Percentiles rank a stretch among this genome's conserved stretches.
These are phyloP conservation scores for Skeletonema tropicum DNA, from an alignment of 108 stramenopile genomes.

Conservation along the genomic window DNA sequence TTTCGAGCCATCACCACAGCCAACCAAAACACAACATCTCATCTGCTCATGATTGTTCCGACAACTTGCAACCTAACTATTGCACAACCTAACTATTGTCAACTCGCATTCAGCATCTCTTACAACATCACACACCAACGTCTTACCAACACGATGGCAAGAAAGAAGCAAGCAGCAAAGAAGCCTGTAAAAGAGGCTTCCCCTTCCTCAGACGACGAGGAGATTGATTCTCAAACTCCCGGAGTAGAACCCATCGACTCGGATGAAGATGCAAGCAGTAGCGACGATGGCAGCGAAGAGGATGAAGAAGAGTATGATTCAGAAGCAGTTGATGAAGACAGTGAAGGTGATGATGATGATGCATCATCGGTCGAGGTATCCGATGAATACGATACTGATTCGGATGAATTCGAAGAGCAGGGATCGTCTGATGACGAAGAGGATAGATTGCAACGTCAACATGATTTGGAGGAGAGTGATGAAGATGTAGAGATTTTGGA, in stretches of 20 bases:
- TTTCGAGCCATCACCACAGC: background rate
- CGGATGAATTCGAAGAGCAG: constrained; percentile 87
- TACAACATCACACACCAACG: background rate
- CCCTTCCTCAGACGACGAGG: constrained; percentile 15
- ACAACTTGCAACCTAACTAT: background rate
- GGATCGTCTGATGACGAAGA: constrained; percentile 88
- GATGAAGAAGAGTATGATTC: constrained; percentile 40
- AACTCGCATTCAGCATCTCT: background rate
- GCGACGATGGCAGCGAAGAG: constrained; percentile 15
- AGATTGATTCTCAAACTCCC: constrained; percentile 21
- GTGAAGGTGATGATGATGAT: constrained; percentile 43
- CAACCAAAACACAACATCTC: background rate
- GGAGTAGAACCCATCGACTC: constrained; percentile 34
- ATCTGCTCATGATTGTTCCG: background rate
- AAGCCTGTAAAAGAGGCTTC: background rate
- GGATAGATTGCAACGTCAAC: constrained; percentile 63
- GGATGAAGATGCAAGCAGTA: constrained; percentile 21
- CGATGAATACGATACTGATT: constrained; percentile 40
- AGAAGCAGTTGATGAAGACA: constrained; percentile 45
- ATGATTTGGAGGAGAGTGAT: constrained; percentile 55
- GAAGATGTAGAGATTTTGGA: constrained; percentile 72
- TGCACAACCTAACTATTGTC: too few species aligned
- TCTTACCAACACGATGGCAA: constrained; percentile 17
- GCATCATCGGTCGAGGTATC: constrained; percentile 41
- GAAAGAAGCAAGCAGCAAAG: constrained; percentile 10